phyloP scores from a whole-genome alignment of 202 grass and related monocot species.

The Digitaria exilis region DNA sequence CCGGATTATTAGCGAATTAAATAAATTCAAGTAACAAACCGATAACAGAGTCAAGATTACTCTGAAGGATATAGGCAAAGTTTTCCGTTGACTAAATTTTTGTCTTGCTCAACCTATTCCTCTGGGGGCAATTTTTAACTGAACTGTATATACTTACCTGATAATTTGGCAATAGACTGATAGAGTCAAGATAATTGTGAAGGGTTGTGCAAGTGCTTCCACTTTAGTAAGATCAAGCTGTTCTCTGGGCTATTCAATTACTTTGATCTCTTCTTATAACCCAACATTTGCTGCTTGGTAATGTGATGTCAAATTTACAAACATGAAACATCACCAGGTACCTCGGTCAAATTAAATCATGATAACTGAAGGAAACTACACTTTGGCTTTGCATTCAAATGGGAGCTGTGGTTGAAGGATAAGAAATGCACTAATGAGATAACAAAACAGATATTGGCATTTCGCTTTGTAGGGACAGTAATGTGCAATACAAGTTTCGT shows the following conservation, averaged over 20 bases:
- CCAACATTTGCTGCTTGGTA: background rate
- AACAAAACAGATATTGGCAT: background rate
- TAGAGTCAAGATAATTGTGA: background rate
- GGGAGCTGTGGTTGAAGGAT: background rate
- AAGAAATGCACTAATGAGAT: background rate
- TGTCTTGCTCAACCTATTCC: background rate
- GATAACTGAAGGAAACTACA: background rate
- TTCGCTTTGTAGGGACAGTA: background rate
- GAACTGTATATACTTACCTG: background rate
- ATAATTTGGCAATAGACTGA: background rate
- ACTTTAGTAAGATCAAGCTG: background rate
- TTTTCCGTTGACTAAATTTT: background rate
- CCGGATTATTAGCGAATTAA: background rate
- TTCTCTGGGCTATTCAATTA: background rate
- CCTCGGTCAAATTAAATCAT: background rate
- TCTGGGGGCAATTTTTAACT: background rate
- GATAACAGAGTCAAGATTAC: background rate
- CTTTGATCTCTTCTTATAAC: background rate
- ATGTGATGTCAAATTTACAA: background rate
- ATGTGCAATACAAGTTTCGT: background rate
- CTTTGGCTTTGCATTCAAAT: background rate
- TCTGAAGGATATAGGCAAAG: background rate
- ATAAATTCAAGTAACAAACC: background rate
- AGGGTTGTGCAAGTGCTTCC: background rate
- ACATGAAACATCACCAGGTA: background rate